Conservation (phyloP, 2,329 filamentous ascomycete genomes). For the Didymella exigua region DNA sequence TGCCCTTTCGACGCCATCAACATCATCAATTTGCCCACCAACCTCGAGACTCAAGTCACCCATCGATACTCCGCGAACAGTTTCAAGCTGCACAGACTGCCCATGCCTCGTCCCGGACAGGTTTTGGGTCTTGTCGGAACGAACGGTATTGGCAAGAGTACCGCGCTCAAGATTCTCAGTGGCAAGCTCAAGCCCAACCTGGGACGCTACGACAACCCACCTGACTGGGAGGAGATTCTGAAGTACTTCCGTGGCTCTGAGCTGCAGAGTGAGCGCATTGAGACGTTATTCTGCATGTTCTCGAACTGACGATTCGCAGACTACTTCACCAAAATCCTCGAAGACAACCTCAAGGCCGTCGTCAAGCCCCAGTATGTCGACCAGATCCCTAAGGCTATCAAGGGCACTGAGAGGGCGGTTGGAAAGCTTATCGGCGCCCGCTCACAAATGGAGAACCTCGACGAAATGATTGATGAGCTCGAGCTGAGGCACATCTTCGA, state of each 20-base stretch:
- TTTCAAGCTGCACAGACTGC: slow-evolving; percentile 97
- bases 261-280: slow-evolving; percentile 76
- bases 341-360: slow-evolving; percentile 95
- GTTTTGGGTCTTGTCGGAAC: slow-evolving; percentile 96
- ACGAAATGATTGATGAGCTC: slow-evolving; percentile 81
- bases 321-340: slow-evolving; percentile 98
- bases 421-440: slow-evolving; percentile 77
- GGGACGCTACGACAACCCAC: slow-evolving; percentile 92
- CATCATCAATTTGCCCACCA: slow-evolving; percentile 99
- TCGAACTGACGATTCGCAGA: slow-evolving; percentile 59
- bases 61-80: slow-evolving; percentile 99
- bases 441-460: slow-evolving; percentile 75
- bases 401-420: slow-evolving; percentile 79
- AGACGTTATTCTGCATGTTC: neutral
- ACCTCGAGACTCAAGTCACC: slow-evolving; percentile 96
- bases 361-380: slow-evolving; percentile 99
- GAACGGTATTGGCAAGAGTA: slow-evolving; percentile 99
- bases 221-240: slow-evolving; percentile 98
- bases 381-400: slow-evolving; percentile 93
- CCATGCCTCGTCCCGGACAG: slow-evolving; percentile 93
- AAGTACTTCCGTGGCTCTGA: slow-evolving; percentile 98
- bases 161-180: slow-evolving; percentile 97
- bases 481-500: slow-evolving; percentile 90
- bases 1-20: slow-evolving; percentile 98
- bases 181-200: slow-evolving; percentile 98